phyloP scores from a whole-genome alignment of 768 basidiomycete genomes.

The Mycena chlorophos region DNA sequence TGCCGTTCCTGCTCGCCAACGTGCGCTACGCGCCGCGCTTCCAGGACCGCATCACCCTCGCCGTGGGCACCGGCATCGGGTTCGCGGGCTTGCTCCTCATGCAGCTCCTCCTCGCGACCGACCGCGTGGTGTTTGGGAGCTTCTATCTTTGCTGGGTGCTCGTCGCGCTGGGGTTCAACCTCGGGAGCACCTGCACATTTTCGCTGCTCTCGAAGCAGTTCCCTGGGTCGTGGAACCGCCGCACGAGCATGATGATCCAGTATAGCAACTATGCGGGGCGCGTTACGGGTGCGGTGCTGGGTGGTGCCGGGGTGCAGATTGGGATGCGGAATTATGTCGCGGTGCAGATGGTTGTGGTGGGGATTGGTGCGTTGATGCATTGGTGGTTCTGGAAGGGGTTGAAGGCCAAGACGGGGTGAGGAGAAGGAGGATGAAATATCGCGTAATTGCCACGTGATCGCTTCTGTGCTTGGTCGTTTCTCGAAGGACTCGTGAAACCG shows the following conservation, averaged over 20 bases:
- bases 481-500: too few species aligned
- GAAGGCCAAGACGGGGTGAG: constrained; percentile 2
- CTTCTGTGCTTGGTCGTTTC: too few species aligned
- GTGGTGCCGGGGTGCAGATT: constrained; percentile 39
- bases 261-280: constrained; percentile 71
- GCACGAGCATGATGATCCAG: constrained; percentile 59
- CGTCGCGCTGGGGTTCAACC: constrained; percentile 71
- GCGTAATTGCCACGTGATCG: too few species aligned
- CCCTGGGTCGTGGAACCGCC: constrained; percentile 59
- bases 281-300: constrained; percentile 66
- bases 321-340: constrained; percentile 1
- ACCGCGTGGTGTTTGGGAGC: constrained; percentile 46
- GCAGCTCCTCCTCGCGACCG: constrained; percentile 43
- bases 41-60: constrained; percentile 63
- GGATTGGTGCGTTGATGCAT: not conserved
- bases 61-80: constrained; percentile 52
- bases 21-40: constrained; percentile 55
- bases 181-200: constrained; percentile 68
- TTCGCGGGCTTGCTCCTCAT: constrained; percentile 53
- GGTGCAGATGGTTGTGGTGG: constrained; percentile 1
- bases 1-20: constrained; percentile 68
- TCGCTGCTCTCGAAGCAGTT: constrained; percentile 69
- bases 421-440: too few species aligned
- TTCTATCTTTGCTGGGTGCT: constrained; percentile 56
- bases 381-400: not conserved